These are phyloP conservation scores for Symbiodinium natans DNA, from an alignment of 73 alveolate species.

Conservation along the genomic window DNA sequence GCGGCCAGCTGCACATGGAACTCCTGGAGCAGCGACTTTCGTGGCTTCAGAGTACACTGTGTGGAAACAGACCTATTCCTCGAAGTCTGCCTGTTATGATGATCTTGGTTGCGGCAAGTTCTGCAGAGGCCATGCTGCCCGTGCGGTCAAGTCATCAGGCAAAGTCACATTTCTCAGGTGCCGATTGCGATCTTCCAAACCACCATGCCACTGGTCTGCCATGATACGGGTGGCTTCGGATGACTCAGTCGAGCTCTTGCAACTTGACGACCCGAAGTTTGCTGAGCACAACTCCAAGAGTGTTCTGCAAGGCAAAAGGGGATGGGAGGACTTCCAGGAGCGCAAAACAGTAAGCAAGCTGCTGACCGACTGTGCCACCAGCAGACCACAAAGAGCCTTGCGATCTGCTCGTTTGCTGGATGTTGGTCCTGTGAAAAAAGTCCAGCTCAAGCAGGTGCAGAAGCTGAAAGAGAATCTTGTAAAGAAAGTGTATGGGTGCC, in stretches of 20 bases:
- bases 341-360: neutral
- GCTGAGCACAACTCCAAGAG: neutral
- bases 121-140: constrained; percentile 2
- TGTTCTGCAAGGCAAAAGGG: neutral
- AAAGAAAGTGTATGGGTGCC: neutral
- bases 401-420: neutral
- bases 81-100: neutral
- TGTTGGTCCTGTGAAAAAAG: neutral
- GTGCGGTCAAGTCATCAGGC: neutral
- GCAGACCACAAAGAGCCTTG: neutral
- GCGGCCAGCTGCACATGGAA: neutral
- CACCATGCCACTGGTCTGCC: neutral
- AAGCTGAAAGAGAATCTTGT: neutral
- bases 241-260: neutral
- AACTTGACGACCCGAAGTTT: neutral
- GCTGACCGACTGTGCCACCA: neutral
- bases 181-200: neutral
- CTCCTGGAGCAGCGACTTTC: neutral
- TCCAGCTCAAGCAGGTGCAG: neutral
- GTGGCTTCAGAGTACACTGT: neutral
- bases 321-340: neutral
- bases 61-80: neutral
- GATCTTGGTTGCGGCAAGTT: neutral
- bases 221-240: neutral
- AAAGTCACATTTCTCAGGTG: neutral